These are phyloP conservation scores for Epicoccum sorghinum DNA, from an alignment of 2,329 filamentous ascomycete genomes.

Conservation along the genomic window DNA sequence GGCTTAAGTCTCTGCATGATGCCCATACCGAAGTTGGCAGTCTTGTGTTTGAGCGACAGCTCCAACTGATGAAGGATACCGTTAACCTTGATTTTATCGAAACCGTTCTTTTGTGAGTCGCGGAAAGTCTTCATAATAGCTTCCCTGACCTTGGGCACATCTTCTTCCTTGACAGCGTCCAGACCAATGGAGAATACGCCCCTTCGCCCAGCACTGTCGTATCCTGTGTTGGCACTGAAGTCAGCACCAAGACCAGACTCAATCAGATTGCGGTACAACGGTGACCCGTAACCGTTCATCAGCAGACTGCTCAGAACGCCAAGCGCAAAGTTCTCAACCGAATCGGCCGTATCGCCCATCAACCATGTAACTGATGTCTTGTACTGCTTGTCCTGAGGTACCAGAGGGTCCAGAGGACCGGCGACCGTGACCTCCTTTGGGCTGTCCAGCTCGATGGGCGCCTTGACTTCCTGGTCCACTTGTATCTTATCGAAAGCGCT, in stretches of 20 bases:
- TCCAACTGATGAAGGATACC: slow-evolving; percentile 94
- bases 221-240: slow-evolving; percentile 93
- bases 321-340: slow-evolving; percentile 87
- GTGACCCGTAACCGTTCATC: slow-evolving; percentile 94
- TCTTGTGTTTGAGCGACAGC: slow-evolving; percentile 93
- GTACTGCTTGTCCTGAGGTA: slow-evolving; percentile 83
- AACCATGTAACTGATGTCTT: slow-evolving; percentile 96
- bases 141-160: slow-evolving; percentile 77
- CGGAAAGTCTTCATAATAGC: slow-evolving; percentile 75
- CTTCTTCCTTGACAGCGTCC: slow-evolving; percentile 82
- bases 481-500: slow-evolving; percentile 73
- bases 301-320: slow-evolving; percentile 82
- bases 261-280: slow-evolving; percentile 85
- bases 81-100: slow-evolving; percentile 88
- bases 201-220: slow-evolving; percentile 76
- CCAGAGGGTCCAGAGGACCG: slow-evolving; percentile 85
- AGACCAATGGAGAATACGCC: slow-evolving; percentile 90
- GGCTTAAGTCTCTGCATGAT: slow-evolving; percentile 88
- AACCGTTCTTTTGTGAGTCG: slow-evolving; percentile 75
- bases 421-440: slow-evolving; percentile 72
- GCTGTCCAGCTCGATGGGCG: slow-evolving; percentile 74
- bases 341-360: slow-evolving; percentile 79
- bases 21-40: slow-evolving; percentile 89
- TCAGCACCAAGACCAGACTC: slow-evolving; percentile 90
- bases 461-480: slow-evolving; percentile 74